These are phyloP conservation scores for Neofusicoccum laricinum DNA, from an alignment of 2,329 filamentous ascomycete genomes.

Conservation along the genomic window DNA sequence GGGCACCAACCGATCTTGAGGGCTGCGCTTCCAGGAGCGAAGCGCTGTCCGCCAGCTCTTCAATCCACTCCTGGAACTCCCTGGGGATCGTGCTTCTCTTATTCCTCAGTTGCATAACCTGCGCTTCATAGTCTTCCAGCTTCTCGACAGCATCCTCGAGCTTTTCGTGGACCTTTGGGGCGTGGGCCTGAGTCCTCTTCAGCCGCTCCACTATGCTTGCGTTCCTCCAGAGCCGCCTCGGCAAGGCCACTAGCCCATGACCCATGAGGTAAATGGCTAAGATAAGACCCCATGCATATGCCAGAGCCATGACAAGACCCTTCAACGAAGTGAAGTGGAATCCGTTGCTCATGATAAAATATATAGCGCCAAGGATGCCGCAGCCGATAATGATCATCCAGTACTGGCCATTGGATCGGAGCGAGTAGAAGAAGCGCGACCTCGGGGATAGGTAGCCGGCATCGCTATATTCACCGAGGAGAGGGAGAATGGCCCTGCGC, in stretches of 20 bases:
- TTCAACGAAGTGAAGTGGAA: conserved; percentile 73
- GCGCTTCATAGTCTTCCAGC: conserved; percentile 76
- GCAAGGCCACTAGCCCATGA: conserved; percentile 89
- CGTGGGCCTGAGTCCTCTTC: conserved; percentile 71
- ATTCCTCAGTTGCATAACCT: conserved; percentile 74
- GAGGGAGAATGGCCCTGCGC: conserved; percentile 80
- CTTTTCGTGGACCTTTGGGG: conserved; percentile 80
- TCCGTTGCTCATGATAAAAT: conserved; percentile 77
- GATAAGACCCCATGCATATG: conserved; percentile 89
- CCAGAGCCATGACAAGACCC: conserved; percentile 83
- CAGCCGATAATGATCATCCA: conserved; percentile 75
- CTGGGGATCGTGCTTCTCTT: conserved; percentile 75
- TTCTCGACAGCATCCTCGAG: conserved; percentile 79
- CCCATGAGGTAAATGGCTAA: conserved; percentile 97
- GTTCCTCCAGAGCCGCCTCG: conserved; percentile 74
- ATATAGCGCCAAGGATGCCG: conserved; percentile 70
- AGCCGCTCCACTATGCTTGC: conserved; percentile 73
- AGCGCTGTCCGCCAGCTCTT: conserved; percentile 79
- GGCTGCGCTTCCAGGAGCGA: conserved; percentile 62
- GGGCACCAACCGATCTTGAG: conserved; percentile 19
- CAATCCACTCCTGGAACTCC: conserved; percentile 89
- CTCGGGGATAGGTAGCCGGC: conserved; percentile 87
- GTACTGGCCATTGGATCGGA: conserved; percentile 84
- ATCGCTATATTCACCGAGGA: conserved; percentile 92
- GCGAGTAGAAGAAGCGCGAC: conserved; percentile 76